phyloP scores from a whole-genome alignment of 2,329 filamentous ascomycete species.

The Colletotrichum brevisporum region DNA sequence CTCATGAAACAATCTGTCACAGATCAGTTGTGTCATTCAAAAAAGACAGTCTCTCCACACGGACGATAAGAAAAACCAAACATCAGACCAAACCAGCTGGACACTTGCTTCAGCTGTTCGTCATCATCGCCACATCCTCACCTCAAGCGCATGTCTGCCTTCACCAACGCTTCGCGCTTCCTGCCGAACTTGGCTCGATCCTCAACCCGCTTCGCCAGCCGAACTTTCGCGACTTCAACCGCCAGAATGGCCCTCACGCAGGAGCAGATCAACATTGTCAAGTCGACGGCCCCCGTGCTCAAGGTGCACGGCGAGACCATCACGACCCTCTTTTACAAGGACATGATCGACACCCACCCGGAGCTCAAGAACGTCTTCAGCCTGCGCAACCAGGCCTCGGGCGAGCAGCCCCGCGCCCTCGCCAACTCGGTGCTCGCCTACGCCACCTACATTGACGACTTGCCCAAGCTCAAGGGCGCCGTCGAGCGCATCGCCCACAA shows the following conservation, averaged over 20 bases:
- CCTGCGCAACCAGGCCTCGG: conserved; percentile 75
- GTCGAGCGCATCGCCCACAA: conserved; percentile 82
- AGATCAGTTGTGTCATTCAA: background rate
- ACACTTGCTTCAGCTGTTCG: conserved; percentile 21
- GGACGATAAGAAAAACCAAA: conserved; percentile 18
- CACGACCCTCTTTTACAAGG: conserved; percentile 80
- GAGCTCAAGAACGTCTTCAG: conserved; percentile 80
- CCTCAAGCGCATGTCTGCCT: conserved; percentile 6
- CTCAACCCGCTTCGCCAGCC: background rate
- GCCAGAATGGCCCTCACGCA: conserved; percentile 67
- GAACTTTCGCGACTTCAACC: conserved; percentile 19
- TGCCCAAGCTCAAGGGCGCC: conserved; percentile 68
- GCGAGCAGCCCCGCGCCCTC: conserved; percentile 78
- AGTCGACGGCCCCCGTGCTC: conserved; percentile 81
- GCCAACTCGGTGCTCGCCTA: conserved; percentile 80
- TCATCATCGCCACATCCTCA: conserved; percentile 2
- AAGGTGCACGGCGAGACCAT: conserved; percentile 77
- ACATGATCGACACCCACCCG: conserved; percentile 75
- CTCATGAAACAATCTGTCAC: background rate
- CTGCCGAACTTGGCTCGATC: conserved; percentile 10
- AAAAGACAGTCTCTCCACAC: conserved; percentile 1
- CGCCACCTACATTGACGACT: conserved; percentile 79
- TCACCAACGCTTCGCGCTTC: conserved; percentile 25
- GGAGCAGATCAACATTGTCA: conserved; percentile 79
- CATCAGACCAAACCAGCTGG: conserved; percentile 21